Conservation (phyloP, 2,329 filamentous ascomycete species). For the Hymenoscyphus linearis region DNA sequence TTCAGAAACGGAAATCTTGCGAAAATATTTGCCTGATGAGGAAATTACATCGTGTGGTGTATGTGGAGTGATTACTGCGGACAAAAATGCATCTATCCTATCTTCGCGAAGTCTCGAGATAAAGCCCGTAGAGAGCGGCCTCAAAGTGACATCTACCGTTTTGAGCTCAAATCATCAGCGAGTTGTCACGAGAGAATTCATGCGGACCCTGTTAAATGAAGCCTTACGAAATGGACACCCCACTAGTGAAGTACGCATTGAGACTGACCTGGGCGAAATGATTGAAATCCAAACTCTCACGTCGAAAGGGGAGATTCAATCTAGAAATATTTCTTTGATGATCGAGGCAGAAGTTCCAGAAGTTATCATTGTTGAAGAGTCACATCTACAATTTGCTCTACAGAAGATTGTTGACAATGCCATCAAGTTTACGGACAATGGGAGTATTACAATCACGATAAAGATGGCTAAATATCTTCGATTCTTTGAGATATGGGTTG, state of each 20-base stretch:
- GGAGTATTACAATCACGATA: constrained; percentile 55
- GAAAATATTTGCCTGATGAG: constrained; percentile 13
- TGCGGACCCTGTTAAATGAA: constrained; percentile 25
- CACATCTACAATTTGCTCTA: constrained; percentile 41
- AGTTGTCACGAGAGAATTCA: constrained; percentile 27
- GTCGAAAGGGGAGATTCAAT: constrained; percentile 25
- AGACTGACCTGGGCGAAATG: constrained; percentile 26
- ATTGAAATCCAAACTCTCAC: constrained; percentile 26
- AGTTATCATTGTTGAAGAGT: constrained; percentile 43
- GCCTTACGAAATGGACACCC: constrained; percentile 25
- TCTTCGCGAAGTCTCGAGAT: background rate
- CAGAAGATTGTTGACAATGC: constrained; percentile 53
- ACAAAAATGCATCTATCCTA: background rate
- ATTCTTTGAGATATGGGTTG: constrained; percentile 55
- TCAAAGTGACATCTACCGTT: constrained; percentile 11
- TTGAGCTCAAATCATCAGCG: constrained; percentile 21
- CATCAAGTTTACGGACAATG: constrained; percentile 64
- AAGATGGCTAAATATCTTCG: constrained; percentile 45
- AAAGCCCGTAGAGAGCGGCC: background rate
- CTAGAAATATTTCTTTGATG: constrained; percentile 36
- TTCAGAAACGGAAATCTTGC: constrained; percentile 19
- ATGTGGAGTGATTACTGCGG: constrained; percentile 2
- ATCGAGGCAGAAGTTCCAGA: constrained; percentile 41
- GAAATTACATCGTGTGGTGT: constrained; percentile 8
- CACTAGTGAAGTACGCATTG: constrained; percentile 21